Evolutionary conservation across 1,284 basidiomycete genomes (phyloP), one percentile per base, ranked within the genome.

Genomic region (Xanthoconium separans): DNA sequence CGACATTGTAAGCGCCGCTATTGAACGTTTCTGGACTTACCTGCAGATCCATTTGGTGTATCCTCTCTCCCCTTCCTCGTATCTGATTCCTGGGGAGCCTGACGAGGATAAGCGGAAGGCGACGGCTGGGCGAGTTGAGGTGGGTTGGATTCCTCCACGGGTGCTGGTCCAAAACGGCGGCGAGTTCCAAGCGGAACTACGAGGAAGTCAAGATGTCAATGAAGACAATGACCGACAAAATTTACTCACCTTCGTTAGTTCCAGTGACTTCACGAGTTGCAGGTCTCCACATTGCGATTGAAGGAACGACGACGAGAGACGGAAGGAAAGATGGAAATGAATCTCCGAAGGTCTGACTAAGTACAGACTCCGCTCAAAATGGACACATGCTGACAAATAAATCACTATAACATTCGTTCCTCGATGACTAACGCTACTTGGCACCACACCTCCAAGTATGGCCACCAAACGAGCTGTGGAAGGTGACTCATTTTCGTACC

Each of bases 101-200:
- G 81, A 39, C 87, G 85, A 41, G 89, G 89, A 70, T 90, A 92
- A 7, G 86, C 89, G 50, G 89, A 91, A 34, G 89, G 89, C 40
- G 87, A 87, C 31, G 90, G 88, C 62, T 91, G 89, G n/a, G 89
- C 90, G 49, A 92, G 82, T 64, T 90, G 88, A 54, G 87, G 86
- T 29, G 89, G 85, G 30, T 83, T 83, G 29, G 74, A 77, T 64
- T 89, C 89, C 66, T 91, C 90, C 43, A 79, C 74, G 6, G 89
- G 87, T 33, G 89, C 89, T 45, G 91, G 87, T 51, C 93, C 93
- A 73, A 95, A 95, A 53, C 93, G 87, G 66, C 93, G 87, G 66
- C 90, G 87, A 66, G 86, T 83, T 50, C 90, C 92, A 58, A 91
- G 79, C n/a, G 89, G 87, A 63, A 84, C 87, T 88, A 55, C 36